Conservation (phyloP, 805 yeast species). For the Candida quercuum region DNA sequence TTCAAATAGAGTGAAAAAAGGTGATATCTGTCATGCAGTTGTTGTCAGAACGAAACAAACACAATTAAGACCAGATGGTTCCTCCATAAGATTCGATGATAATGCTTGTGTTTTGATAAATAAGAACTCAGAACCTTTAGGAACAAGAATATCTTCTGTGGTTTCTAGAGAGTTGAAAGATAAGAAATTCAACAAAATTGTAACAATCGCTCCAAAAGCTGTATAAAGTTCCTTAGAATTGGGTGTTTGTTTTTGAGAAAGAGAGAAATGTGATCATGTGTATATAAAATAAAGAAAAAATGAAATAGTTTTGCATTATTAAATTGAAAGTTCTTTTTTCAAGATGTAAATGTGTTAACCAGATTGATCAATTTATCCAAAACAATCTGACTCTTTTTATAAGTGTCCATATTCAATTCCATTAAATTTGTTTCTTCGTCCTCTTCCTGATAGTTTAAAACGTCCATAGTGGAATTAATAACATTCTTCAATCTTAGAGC, state of each 20-base stretch:
- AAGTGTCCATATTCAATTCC: conserved; percentile 10
- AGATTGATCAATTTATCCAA: conserved; percentile 8
- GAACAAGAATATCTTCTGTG: conserved; percentile 85
- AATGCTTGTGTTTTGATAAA: conserved; percentile 95
- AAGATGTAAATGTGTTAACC: conserved; percentile 11
- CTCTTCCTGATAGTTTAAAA: conserved; percentile 13
- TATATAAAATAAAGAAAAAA: conserved; percentile 1
- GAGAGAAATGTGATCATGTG: conserved; percentile 3
- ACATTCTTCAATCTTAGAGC: conserved; percentile 16
- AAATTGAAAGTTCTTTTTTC: neutral
- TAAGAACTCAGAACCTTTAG: conserved; percentile 90
- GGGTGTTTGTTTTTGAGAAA: conserved; percentile 1
- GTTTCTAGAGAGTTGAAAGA: conserved; percentile 89
- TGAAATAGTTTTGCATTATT: neutral
- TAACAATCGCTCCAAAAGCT: conserved; percentile 86
- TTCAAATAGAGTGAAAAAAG: conserved; percentile 81
- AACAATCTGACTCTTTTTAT: conserved; percentile 7
- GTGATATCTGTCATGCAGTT: conserved; percentile 94
- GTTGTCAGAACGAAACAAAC: conserved; percentile 87
- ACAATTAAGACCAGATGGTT: conserved; percentile 76
- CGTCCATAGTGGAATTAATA: conserved; percentile 10
- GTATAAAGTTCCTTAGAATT: no score
- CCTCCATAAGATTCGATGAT: conserved; percentile 84
- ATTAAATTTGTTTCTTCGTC: conserved; percentile 9
- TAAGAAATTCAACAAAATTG: conserved; percentile 78